phyloP scores from a whole-genome alignment of 2,329 filamentous ascomycete genomes.

The Microdochium bolleyi region DNA sequence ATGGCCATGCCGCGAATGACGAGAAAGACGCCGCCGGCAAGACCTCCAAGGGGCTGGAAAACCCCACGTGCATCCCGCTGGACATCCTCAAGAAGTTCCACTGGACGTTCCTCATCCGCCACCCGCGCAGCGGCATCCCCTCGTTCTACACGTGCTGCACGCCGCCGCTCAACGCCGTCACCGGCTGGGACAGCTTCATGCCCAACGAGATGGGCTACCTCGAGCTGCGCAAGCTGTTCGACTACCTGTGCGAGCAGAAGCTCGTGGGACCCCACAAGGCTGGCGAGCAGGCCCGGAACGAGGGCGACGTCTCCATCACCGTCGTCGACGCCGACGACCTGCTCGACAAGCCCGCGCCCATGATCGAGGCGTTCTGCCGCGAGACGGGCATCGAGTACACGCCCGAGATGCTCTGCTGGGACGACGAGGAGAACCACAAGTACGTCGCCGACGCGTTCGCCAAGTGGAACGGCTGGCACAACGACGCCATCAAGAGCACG shows the following conservation, averaged over 20 bases:
- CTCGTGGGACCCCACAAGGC: conserved; percentile 64
- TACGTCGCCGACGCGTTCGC: conserved; percentile 72
- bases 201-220: conserved; percentile 83
- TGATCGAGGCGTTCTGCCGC: conserved; percentile 73
- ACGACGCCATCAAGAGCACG: conserved; percentile 82
- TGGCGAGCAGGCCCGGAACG: conserved; percentile 21
- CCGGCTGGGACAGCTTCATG: conserved; percentile 82
- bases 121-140: conserved; percentile 85
- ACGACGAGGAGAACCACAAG: conserved; percentile 61
- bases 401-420: conserved; percentile 78
- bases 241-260: conserved; percentile 65
- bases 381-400: conserved; percentile 71
- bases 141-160: conserved; percentile 93
- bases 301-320: conserved; percentile 57
- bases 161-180: conserved; percentile 73
- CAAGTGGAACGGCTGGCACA: conserved; percentile 96
- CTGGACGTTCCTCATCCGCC: conserved; percentile 94
- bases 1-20: conserved; percentile 11
- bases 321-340: conserved; percentile 92
- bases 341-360: conserved; percentile 71
- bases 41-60: conserved; percentile 41
- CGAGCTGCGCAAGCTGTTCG: conserved; percentile 80
- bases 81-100: conserved; percentile 73
- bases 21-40: conserved; percentile 18
- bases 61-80: conserved; percentile 78